Evolutionary conservation across 208 protist genomes (phyloP).

Genomic region (Leishmania gerbilli): DNA sequence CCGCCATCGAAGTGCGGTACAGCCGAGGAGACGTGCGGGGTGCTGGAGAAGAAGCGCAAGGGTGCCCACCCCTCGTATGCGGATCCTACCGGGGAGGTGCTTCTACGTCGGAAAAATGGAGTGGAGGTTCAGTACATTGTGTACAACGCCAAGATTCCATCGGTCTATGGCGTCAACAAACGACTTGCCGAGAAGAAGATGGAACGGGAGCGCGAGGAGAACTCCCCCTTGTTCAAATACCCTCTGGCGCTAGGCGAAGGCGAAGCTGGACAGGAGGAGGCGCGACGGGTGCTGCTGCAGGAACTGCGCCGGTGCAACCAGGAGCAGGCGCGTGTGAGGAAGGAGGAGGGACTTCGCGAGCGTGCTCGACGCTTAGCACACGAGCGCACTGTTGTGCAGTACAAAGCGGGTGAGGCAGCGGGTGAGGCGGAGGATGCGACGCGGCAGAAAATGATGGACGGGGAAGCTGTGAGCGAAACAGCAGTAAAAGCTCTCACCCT

Average conservation of each 20-base stretch:
- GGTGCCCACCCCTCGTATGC: constrained; percentile 26
- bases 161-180: constrained; percentile 65
- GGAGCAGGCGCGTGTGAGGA: constrained; percentile 51
- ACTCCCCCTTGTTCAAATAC: neutral
- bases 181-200: constrained; percentile 48
- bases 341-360: constrained; percentile 41
- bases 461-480: constrained; percentile 25
- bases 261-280: constrained; percentile 20
- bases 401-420: constrained; percentile 12
- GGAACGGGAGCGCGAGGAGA: constrained; percentile 10
- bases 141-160: constrained; percentile 70
- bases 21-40: neutral
- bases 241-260: constrained; percentile 13
- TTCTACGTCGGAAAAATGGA: constrained; percentile 37
- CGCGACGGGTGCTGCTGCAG: constrained; percentile 40
- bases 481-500: constrained; percentile 3
- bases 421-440: constrained; percentile 11
- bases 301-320: constrained; percentile 49
- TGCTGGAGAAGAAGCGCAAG: neutral
- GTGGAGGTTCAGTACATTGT: constrained; percentile 58
- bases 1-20: constrained; percentile 28
- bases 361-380: constrained; percentile 20
- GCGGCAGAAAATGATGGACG: constrained; percentile 6
- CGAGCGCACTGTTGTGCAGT: constrained; percentile 19
- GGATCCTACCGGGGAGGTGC: constrained; percentile 61